Conservation (phyloP, 2,329 filamentous ascomycete genomes). For the Coniella lustricola region DNA sequence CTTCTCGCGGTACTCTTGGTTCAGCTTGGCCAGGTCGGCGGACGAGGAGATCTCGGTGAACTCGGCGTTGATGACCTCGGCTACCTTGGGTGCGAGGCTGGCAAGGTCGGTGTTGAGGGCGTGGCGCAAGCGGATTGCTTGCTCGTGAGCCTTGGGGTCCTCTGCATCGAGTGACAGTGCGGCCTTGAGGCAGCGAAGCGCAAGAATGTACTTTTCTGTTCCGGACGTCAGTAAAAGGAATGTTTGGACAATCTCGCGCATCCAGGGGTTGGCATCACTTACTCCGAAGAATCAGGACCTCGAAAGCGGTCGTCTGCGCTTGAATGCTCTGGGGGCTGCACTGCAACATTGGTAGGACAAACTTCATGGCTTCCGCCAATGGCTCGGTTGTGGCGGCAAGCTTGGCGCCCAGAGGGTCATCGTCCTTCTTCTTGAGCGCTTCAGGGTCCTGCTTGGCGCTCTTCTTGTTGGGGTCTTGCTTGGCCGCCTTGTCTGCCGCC, state of each 20-base stretch:
- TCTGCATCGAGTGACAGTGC: slow-evolving; percentile 61
- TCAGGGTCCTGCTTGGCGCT: slow-evolving; percentile 48
- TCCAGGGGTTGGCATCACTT: slow-evolving; percentile 31
- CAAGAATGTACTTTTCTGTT: slow-evolving; percentile 78
- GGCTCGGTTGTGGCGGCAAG: slow-evolving; percentile 77
- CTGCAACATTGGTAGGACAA: slow-evolving; percentile 73
- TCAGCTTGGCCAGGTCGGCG: slow-evolving; percentile 54
- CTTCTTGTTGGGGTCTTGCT: slow-evolving; percentile 77
- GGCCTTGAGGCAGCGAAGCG: slow-evolving; percentile 76
- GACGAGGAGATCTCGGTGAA: slow-evolving; percentile 56
- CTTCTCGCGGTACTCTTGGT: slow-evolving; percentile 56
- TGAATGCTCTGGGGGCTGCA: slow-evolving; percentile 74
- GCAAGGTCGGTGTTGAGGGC: slow-evolving; percentile 48
- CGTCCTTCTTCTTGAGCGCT: slow-evolving; percentile 78
- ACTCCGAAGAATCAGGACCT: slow-evolving; percentile 82
- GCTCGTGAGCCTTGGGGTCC: slow-evolving; percentile 68
- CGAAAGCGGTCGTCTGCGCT: slow-evolving; percentile 79
- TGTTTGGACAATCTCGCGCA: neutral
- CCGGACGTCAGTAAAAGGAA: slow-evolving; percentile 19
- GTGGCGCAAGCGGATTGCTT: slow-evolving; percentile 62
- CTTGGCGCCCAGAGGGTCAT: slow-evolving; percentile 77
- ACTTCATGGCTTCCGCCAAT: slow-evolving; percentile 80
- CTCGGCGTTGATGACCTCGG: slow-evolving; percentile 61
- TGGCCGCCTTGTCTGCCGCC: slow-evolving; percentile 69
- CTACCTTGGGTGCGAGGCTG: slow-evolving; percentile 57